phyloP scores from a whole-genome alignment of 2,329 filamentous ascomycete species.

The Ceratocystis diversiconidia region DNA sequence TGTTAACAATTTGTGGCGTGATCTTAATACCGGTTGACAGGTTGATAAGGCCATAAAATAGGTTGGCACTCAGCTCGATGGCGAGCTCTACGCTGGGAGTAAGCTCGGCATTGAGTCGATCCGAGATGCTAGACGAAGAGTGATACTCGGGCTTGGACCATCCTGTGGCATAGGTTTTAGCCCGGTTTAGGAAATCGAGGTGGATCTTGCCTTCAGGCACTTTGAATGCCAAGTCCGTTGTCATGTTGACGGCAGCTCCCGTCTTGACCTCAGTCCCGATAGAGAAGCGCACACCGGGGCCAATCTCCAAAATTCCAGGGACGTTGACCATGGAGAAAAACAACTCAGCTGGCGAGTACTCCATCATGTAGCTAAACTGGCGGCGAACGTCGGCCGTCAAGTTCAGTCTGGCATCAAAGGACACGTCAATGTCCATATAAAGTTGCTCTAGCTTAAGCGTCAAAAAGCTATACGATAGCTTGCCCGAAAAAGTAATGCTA shows the following conservation, averaged over 20 bases:
- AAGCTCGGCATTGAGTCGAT: constrained; percentile 24
- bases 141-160: constrained; percentile 27
- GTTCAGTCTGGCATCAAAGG: constrained; percentile 26
- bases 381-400: constrained; percentile 26
- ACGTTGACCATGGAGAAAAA: constrained; percentile 28
- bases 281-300: constrained; percentile 27
- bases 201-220: constrained; percentile 28
- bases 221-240: constrained; percentile 24
- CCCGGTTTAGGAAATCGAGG: constrained; percentile 26
- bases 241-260: constrained; percentile 25
- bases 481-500: constrained; percentile 29
- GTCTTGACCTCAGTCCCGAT: constrained; percentile 27
- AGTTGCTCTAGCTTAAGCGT: constrained; percentile 26
- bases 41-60: constrained; percentile 27
- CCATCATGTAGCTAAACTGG: constrained; percentile 25
- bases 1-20: constrained; percentile 27
- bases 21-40: constrained; percentile 28
- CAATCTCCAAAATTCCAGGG: constrained; percentile 29
- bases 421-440: constrained; percentile 31
- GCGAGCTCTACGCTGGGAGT: constrained; percentile 27
- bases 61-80: constrained; percentile 28
- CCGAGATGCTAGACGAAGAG: constrained; percentile 25
- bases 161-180: constrained; percentile 24
- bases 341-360: constrained; percentile 27
- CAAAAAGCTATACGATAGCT: constrained; percentile 30